Evolutionary conservation across 1,139 yeast species (phyloP).

Genomic region (Kodamaea suecica): DNA sequence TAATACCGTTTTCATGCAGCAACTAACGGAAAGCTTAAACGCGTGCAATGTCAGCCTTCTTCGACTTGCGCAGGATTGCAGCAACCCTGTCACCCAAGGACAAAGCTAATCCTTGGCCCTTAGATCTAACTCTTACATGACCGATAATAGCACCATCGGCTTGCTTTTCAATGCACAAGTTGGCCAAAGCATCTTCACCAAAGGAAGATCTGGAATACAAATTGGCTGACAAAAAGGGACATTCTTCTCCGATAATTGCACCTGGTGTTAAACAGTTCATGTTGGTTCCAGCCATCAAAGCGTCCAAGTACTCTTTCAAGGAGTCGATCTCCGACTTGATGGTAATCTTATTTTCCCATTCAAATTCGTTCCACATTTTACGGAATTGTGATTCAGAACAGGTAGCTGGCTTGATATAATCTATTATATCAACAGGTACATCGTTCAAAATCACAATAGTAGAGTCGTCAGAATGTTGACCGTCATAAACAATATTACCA

Average conservation of each 20-base stretch:
- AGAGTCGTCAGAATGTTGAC: slow-evolving; percentile 87
- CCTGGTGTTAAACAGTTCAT: slow-evolving; percentile 94
- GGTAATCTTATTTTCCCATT: slow-evolving; percentile 98
- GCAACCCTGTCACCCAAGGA: slow-evolving; percentile 95
- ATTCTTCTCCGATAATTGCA: slow-evolving; percentile 79
- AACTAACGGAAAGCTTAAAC: neutral
- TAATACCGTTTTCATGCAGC: too few species aligned
- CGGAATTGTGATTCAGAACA: slow-evolving; percentile 91
- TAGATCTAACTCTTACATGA: slow-evolving; percentile 93
- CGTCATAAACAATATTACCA: slow-evolving; percentile 96
- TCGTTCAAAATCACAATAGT: slow-evolving; percentile 91
- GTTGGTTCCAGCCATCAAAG: slow-evolving; percentile 78
- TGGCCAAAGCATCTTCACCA: slow-evolving; percentile 98
- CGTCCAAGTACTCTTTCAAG: slow-evolving; percentile 76
- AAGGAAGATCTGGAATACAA: slow-evolving; percentile 89
- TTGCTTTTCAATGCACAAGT: slow-evolving; percentile 85
- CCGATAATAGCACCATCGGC: slow-evolving; percentile 79
- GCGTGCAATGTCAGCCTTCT: neutral
- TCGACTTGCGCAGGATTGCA: slow-evolving; percentile 58
- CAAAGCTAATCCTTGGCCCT: slow-evolving; percentile 96
- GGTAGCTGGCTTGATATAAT: slow-evolving; percentile 90
- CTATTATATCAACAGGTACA: slow-evolving; percentile 95
- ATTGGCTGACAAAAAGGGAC: slow-evolving; percentile 92
- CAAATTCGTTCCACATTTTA: slow-evolving; percentile 98
- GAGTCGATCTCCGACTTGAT: slow-evolving; percentile 69